Evolutionary conservation across 1,284 basidiomycete genomes (phyloP), one percentile per base, ranked within the genome.

Genomic region (Cryptococcus sp.): DNA sequence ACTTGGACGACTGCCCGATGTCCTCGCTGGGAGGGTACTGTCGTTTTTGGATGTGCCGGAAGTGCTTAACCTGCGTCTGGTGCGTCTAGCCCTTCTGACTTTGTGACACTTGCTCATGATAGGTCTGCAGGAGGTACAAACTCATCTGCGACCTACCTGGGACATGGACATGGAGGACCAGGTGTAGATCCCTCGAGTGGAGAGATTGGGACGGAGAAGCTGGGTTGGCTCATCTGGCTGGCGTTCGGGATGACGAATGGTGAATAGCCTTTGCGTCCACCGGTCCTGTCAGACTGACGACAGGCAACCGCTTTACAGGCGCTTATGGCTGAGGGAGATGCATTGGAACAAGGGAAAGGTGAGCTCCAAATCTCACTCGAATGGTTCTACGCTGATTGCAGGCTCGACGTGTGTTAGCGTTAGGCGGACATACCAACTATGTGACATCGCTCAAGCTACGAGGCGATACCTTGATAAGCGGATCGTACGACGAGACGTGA

Each of bases 351-450:
- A 41, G 5, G 66, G 60, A 2, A 19, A 49, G 23, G 62, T 60
- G 36, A 26, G 58, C 51, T 16, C 12, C 5, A 7, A 23, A 16
- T 24, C 9, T n/a, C 9, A 22, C n/a, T 12, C 7, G 22, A 21
- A 24, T 23, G 22, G 16, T 26, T n/a, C n/a, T n/a, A n/a, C n/a
- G n/a, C 33, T 21, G 34, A 24, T 38, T 75, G 36, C 74, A 84
- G 59, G 85, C 88, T 0, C 88, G 92, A 69, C 79, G 75, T 14
- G 77, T 93, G 35, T 76, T 82, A 11, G 83, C 89, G 75, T 76
- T 93, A 43, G 79, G 81, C 37, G 90, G 88, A 0, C 90, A 94
- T 61, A 87, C 84, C 5, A 87, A 84, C 65, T 93, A 91, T 66
- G 88, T 87, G 56, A 94, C 90, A 0, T 87, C 86, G 0, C 75